phyloP scores from a whole-genome alignment of 2,329 filamentous ascomycete species.

The Didymella keratinophila region DNA sequence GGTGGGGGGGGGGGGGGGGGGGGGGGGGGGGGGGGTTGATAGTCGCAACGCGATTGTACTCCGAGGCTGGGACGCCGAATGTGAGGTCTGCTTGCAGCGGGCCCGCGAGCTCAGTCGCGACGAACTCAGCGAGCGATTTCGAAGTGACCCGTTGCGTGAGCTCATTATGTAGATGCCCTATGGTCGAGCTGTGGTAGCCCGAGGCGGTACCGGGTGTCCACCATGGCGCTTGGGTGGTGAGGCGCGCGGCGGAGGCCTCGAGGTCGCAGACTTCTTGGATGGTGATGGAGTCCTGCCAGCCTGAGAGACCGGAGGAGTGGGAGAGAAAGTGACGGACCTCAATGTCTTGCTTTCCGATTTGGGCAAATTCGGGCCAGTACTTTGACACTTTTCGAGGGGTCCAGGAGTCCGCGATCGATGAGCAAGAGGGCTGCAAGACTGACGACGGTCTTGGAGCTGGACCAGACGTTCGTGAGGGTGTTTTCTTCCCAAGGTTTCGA shows the following conservation, averaged over 20 bases:
- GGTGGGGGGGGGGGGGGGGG: no score
- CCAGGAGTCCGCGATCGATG: slow-evolving; percentile 25
- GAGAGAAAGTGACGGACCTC: slow-evolving; percentile 28
- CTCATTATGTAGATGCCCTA: slow-evolving; percentile 27
- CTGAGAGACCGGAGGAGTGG: slow-evolving; percentile 26
- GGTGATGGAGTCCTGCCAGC: slow-evolving; percentile 20
- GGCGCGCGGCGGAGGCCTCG: slow-evolving; percentile 15
- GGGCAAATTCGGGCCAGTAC: slow-evolving; percentile 34
- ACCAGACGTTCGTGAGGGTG: slow-evolving; percentile 31
- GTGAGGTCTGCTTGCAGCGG: slow-evolving; percentile 53
- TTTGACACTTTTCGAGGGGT: slow-evolving; percentile 27
- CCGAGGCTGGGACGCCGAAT: slow-evolving; percentile 19
- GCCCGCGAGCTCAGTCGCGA: slow-evolving; percentile 71
- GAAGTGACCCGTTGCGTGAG: slow-evolving; percentile 21
- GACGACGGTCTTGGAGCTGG: slow-evolving; percentile 25
- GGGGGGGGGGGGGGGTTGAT: slow-evolving; percentile 28
- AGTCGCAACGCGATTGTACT: slow-evolving; percentile 22
- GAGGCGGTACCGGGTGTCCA: slow-evolving; percentile 29
- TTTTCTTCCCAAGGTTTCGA: slow-evolving; percentile 25
- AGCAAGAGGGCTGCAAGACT: slow-evolving; percentile 25
- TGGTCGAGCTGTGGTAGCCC: slow-evolving; percentile 27
- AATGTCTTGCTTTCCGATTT: slow-evolving; percentile 26
- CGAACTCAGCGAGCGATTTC: slow-evolving; percentile 17
- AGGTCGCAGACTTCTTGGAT: slow-evolving; percentile 19
- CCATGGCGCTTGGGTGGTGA: slow-evolving; percentile 25